Conservation (phyloP, 192 early-diverging fungal genomes). For the Gonapodya sp. region DNA sequence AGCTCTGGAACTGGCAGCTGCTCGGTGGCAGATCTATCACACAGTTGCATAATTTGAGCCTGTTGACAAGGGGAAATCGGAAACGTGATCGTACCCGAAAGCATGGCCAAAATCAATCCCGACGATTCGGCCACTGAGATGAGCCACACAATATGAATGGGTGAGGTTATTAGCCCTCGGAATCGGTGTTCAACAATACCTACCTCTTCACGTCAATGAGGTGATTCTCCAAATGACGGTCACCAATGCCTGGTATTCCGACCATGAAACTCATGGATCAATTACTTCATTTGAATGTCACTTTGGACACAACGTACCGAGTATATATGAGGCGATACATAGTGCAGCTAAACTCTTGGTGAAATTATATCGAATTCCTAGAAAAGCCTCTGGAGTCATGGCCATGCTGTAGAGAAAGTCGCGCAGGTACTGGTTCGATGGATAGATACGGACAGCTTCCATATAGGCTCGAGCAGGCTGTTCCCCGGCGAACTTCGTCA, state of each 20-base stretch:
- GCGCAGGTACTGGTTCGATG: slow-evolving; percentile 31
- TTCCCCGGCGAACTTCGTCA: slow-evolving; percentile 34
- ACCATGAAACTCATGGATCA: no score
- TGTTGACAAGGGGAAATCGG: background rate
- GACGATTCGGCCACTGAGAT: slow-evolving; percentile 54
- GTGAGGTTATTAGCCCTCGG: no score
- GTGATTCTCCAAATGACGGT: slow-evolving; percentile 72
- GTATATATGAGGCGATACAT: slow-evolving; percentile 59
- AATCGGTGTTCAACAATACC: no score
- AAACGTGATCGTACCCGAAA: slow-evolving; percentile 41
- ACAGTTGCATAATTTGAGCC: slow-evolving; percentile 6
- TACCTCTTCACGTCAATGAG: slow-evolving; percentile 52
- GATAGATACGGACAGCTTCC: slow-evolving; percentile 26
- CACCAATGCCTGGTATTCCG: slow-evolving; percentile 54
- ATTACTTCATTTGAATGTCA: background rate
- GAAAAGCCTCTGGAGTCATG: slow-evolving; percentile 60
- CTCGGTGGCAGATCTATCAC: slow-evolving; percentile 56
- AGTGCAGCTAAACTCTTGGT: slow-evolving; percentile 59
- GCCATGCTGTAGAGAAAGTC: slow-evolving; percentile 49
- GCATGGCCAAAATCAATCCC: slow-evolving; percentile 79
- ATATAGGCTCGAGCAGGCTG: slow-evolving; percentile 39
- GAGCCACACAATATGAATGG: no score
- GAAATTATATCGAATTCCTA: slow-evolving; percentile 56
- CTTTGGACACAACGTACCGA: slow-evolving; percentile 33
- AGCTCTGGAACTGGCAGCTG: slow-evolving; percentile 65